These are phyloP conservation scores for Aegilops sharonensis DNA, from an alignment of 176 grass and related monocot species.

Conservation along the genomic window DNA sequence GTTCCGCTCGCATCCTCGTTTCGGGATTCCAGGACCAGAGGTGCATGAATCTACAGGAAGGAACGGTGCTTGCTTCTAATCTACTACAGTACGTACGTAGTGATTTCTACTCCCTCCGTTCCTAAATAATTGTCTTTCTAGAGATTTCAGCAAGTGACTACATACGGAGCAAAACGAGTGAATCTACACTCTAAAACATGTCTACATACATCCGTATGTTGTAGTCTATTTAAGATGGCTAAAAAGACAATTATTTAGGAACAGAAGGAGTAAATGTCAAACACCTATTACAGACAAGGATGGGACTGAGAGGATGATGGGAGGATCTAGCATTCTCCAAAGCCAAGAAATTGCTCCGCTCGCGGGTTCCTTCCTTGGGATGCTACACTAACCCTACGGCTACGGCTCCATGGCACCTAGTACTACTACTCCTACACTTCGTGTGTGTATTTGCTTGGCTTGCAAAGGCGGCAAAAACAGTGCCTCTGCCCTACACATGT, in stretches of 20 bases:
- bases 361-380: background rate
- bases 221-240: too few species aligned
- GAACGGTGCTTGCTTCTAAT: background rate
- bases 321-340: conserved; percentile 9
- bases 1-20: background rate
- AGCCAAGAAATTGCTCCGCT: conserved; percentile 29
- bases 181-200: too few species aligned
- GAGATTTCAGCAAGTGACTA: too few species aligned
- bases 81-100: too few species aligned
- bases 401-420: background rate
- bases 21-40: background rate
- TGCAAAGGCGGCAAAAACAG: conserved; percentile 25
- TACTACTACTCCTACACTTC: background rate
- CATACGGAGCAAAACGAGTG: too few species aligned
- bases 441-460: conserved; percentile 27
- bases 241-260: too few species aligned
- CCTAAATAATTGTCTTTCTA: too few species aligned
- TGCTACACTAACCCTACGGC: background rate
- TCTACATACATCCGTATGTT: too few species aligned
- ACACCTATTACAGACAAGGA: conserved; percentile 27
- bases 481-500: conserved; percentile 15
- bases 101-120: background rate
- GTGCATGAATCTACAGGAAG: conserved; percentile 18
- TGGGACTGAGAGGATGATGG: conserved; percentile 7
- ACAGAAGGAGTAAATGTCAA: background rate